Conservation (phyloP, 2,329 filamentous ascomycete genomes). For the Alternaria gaisen region DNA sequence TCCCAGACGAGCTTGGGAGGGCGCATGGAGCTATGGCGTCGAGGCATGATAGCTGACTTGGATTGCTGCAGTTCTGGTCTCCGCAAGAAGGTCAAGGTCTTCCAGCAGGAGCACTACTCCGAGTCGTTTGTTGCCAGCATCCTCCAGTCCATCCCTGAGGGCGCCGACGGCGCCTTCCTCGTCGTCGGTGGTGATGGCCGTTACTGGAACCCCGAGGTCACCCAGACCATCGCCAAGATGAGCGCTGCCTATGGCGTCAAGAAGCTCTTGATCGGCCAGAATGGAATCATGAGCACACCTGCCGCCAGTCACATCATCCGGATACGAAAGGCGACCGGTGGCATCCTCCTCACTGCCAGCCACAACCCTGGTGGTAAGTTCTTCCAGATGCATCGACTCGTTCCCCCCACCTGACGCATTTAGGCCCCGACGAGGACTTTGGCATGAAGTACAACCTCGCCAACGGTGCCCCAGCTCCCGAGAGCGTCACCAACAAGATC, state of each 20-base stretch:
- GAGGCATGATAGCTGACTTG: conserved; percentile 37
- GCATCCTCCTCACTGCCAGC: conserved; percentile 94
- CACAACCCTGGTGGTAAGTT: conserved; percentile 94
- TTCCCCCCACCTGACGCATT: not conserved
- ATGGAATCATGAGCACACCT: conserved; percentile 95
- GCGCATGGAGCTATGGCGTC: conserved; percentile 10
- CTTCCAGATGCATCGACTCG: not conserved
- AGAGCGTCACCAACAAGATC: conserved; percentile 98
- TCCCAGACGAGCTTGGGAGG: conserved; percentile 1
- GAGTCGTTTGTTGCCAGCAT: conserved; percentile 96
- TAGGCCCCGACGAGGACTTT: conserved; percentile 92
- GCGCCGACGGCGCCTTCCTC: conserved; percentile 84
- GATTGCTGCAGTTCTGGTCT: conserved; percentile 79
- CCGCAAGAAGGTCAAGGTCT: conserved; percentile 98
- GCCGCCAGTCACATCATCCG: conserved; percentile 96
- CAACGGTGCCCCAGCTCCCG: conserved; percentile 94
- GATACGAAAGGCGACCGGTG: conserved; percentile 92
- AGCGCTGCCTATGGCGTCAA: conserved; percentile 96
- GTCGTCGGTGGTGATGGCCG: conserved; percentile 98
- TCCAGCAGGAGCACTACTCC: conserved; percentile 94
- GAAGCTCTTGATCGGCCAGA: conserved; percentile 95
- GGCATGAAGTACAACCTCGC: conserved; percentile 99
- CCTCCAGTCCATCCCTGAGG: conserved; percentile 94
- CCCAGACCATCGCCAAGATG: conserved; percentile 97
- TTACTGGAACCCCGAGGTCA: conserved; percentile 96